Evolutionary conservation across 129 eudicot species (phyloP), one percentile per base, ranked within the genome.

Genomic region (Chrysanthemum makinoi): DNA sequence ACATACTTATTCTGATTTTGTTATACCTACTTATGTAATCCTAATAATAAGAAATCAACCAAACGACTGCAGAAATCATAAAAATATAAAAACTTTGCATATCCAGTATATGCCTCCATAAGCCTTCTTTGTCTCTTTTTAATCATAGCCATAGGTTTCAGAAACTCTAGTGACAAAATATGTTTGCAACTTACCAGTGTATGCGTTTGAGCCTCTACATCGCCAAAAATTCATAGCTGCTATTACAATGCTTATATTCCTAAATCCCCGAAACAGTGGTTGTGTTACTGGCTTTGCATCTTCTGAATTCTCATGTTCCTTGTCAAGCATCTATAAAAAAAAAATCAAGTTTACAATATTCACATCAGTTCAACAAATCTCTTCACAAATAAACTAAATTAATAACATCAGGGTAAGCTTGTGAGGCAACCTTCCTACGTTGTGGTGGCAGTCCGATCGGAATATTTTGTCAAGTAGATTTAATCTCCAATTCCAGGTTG

Each of bases 341-440:
- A 22, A 22, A 22, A 51, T 35, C 16, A 15, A 50, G n/a, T 50
- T 50, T 50, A 15, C 15, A 50, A 50, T 30, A 3, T 4, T 30
- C 35, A 30, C 35, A 30, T 30, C 35, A 30, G 35, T 30, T 30
- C 35, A 30, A 30, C 55, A 50, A 50, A 11, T 50, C n/a, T 3
- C n/a, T 50, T 10, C 35, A 30, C 35, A 30, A 30, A 30, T 30
- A 30, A 7, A 81, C 83, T 50, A 91, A 65, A 77, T 82, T 90
- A 62, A 80, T 15, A 71, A 80, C 70, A 57, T 84, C 90, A 44
- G 81, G 92, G 64, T 78, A 72, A 47, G 35, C 65, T 48, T 77
- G 76, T n/a, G 72, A 65, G n/a, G 48, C 53, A 20, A 54, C 73
- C 66, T 74, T 43, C 6, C 68, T 24, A 69, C 15, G 66, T 70